These are phyloP conservation scores for Starmerella geochares DNA, from an alignment of 805 yeast species.

Conservation along the genomic window DNA sequence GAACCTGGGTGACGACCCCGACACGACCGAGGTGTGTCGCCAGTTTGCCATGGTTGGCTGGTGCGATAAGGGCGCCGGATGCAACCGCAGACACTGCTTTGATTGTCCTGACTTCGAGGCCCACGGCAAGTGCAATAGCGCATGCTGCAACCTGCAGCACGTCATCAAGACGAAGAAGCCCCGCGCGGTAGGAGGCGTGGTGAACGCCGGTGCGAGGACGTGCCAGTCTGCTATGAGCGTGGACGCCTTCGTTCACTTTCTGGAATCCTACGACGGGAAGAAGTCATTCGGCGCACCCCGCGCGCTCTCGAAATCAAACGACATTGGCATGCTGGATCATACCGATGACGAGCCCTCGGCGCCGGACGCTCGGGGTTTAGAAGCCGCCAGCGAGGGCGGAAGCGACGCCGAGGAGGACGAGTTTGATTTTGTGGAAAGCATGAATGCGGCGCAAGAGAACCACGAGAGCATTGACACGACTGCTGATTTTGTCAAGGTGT, in stretches of 20 bases:
- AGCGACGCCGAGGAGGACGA: slow-evolving; percentile 15
- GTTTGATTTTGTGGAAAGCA: slow-evolving; percentile 5
- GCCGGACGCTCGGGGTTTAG: slow-evolving; percentile 12
- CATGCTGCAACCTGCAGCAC: slow-evolving; percentile 46
- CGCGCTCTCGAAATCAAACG: neutral
- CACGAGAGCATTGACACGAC: slow-evolving; percentile 26
- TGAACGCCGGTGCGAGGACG: too few relatives aligned
- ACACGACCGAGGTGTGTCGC: slow-evolving; percentile 43
- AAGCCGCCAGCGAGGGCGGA: slow-evolving; percentile 20
- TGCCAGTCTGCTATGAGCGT: neutral
- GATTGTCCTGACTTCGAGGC: slow-evolving; percentile 66
- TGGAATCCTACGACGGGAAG: neutral
- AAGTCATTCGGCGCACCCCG: neutral
- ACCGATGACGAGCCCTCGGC: slow-evolving; percentile 7
- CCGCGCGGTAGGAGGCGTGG: neutral
- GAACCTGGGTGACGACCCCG: slow-evolving; percentile 31
- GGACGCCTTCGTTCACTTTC: slow-evolving; percentile 4
- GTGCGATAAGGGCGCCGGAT: slow-evolving; percentile 51
- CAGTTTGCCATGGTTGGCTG: slow-evolving; percentile 60
- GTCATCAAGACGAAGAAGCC: slow-evolving; percentile 11
- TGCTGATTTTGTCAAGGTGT: slow-evolving; percentile 24
- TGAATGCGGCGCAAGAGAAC: slow-evolving; percentile 6
- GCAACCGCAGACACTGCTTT: slow-evolving; percentile 47
- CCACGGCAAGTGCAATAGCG: slow-evolving; percentile 48
- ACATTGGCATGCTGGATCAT: slow-evolving; percentile 12